Percentiles rank a stretch among this genome's conserved stretches.
Evolutionary conservation across 768 basidiomycete species (phyloP).

Genomic region (Amyloporia xantha): DNA sequence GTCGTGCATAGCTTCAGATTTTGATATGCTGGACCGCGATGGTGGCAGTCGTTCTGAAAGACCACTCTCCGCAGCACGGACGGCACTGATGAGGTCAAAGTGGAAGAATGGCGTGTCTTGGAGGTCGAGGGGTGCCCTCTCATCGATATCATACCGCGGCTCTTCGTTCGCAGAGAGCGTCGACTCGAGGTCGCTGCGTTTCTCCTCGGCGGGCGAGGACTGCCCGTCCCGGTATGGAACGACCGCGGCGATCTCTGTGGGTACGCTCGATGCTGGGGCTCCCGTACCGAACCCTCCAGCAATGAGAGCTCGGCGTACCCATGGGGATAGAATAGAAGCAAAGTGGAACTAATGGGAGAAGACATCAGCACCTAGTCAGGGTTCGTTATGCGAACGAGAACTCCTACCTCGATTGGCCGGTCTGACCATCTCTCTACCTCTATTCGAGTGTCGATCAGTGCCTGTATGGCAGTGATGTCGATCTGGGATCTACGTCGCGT

Average conservation of each 20-base stretch:
- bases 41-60: not conserved
- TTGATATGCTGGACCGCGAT: conserved; percentile 8
- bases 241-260: conserved; percentile 69
- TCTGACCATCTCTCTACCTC: conserved; percentile 89
- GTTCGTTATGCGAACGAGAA: not conserved
- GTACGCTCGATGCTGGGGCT: conserved; percentile 30
- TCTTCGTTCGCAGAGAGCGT: conserved; percentile 1
- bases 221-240: conserved; percentile 54
- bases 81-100: conserved; percentile 71
- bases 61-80: conserved; percentile 53
- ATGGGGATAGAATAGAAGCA: conserved; percentile 83
- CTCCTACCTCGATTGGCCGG: conserved; percentile 57
- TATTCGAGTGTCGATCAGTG: conserved; percentile 80
- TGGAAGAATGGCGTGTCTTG: conserved; percentile 84
- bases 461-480: conserved; percentile 88
- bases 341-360: conserved; percentile 89
- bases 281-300: conserved; percentile 90
- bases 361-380: not conserved
- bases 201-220: not conserved
- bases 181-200: conserved; percentile 7
- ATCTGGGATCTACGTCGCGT: conserved; percentile 74
- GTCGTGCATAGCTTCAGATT: not conserved
- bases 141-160: conserved; percentile 7
- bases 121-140: conserved; percentile 32
- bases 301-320: conserved; percentile 84